A percentile compares a stretch with the other conserved stretches of the same genome.
Conservation (phyloP, 495 filamentous ascomycete species). For the Talaromyces wortmannii region DNA sequence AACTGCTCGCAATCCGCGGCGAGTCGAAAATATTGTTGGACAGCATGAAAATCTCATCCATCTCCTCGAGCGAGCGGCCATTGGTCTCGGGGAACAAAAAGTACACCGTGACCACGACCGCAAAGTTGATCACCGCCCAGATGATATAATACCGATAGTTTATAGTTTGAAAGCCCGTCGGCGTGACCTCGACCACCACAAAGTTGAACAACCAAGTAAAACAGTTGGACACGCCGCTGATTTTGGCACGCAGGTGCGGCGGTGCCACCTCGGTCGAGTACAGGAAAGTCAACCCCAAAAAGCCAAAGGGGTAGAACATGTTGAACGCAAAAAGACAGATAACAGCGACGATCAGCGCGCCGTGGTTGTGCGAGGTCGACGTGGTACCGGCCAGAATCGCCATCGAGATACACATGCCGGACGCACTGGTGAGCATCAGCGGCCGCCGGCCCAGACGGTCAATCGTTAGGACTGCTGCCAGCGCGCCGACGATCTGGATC, state of each 20-base stretch:
- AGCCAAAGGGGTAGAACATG: slow-evolving; percentile 44
- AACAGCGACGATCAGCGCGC: slow-evolving; percentile 31
- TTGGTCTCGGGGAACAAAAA: slow-evolving; percentile 54
- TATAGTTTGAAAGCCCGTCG: slow-evolving; percentile 37
- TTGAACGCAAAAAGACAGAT: slow-evolving; percentile 32
- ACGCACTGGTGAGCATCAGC: slow-evolving; percentile 50
- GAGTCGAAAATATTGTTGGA: slow-evolving; percentile 23
- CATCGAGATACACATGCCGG: slow-evolving; percentile 57
- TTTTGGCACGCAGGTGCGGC: slow-evolving; percentile 57
- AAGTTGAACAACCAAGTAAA: slow-evolving; percentile 59
- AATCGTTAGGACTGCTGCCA: slow-evolving; percentile 68
- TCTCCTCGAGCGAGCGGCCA: slow-evolving; percentile 64
- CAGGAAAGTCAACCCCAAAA: slow-evolving; percentile 63
- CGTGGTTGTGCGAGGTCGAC: slow-evolving; percentile 23
- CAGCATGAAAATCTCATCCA: slow-evolving; percentile 59
- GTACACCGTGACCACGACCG: slow-evolving; percentile 43
- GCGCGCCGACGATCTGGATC: slow-evolving; percentile 67
- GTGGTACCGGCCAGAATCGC: slow-evolving; percentile 41
- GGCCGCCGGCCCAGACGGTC: slow-evolving; percentile 65
- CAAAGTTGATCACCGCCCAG: slow-evolving; percentile 38
- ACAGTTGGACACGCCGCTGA: slow-evolving; percentile 57
- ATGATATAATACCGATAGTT: slow-evolving; percentile 42
- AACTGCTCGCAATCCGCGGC: slow-evolving; percentile 17
- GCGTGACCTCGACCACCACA: slow-evolving; percentile 37
- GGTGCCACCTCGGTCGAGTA: slow-evolving; percentile 61